Base-by-base conservation (phyloP, 2,329 filamentous ascomycete genomes). In the Penicillium capsulatum region DNA sequence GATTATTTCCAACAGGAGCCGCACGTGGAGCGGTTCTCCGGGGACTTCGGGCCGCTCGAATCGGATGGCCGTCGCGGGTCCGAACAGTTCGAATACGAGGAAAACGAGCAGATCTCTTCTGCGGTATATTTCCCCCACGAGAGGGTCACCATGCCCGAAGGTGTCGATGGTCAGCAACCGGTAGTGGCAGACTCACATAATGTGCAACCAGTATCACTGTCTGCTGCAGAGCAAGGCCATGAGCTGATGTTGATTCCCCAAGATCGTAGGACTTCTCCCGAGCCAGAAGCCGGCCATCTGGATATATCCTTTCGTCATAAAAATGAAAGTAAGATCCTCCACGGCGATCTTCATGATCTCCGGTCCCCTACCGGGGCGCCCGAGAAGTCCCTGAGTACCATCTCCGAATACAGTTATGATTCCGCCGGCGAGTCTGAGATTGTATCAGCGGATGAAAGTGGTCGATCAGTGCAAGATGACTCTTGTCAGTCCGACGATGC, bases 61-160 rank as follows among this genome's bases (percentile, higher is more conserved):
- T 42, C 47, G 31, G 57, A 51, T 29, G 51, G 48, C 7, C 48
- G 40, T 29, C 48, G 48, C 19, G 48, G 43, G 17, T 52, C 53
- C 6, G 47, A 48, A 7, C 59, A 55, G 15, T 65, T 67, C 17
- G 75, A 74, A 22, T 74, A 78, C n/a, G 76, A 79, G 22, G 77
- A 80, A 42, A 69, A 71, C 39, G 79, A 83, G 56, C 77, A 80
- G 44, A 83, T 83, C 27, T 79, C 77, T 1, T 81, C 78, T 17
- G 79, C 79, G 9, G 67, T 80, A 22, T 83, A 83, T 57, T 81
- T 78, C 48, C 79, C 79, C 16, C 79, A 83, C 62, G 74, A 79
- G 48, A 73, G 75, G 15, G 54, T 61, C n/a, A 49, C 58, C 9
- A 51, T 60, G 4, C 50, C 59, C 7, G 60, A 62, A 38, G 58